These are phyloP conservation scores for Adansonia gregorii DNA, from an alignment of 441 rosid species.

Conservation along the genomic window DNA sequence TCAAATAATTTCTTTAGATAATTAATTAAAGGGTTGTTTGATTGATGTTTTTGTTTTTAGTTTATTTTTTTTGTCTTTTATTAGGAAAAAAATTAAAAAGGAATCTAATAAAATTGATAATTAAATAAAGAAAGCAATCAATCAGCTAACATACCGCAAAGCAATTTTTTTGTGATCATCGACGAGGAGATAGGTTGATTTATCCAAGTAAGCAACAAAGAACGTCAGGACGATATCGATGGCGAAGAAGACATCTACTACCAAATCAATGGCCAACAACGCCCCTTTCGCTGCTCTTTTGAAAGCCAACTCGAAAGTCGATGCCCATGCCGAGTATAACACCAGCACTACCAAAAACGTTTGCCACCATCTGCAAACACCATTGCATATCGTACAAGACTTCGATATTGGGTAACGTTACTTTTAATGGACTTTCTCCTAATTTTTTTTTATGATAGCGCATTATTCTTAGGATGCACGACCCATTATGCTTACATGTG, in stretches of 20 bases:
- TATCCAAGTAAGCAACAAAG: conserved; percentile 88
- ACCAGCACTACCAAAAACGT: conserved; percentile 71
- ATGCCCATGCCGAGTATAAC: conserved; percentile 86
- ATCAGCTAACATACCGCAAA: conserved; percentile 39
- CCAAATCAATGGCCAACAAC: conserved; percentile 58
- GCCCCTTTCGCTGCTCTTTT: conserved; percentile 54
- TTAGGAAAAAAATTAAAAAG: background rate
- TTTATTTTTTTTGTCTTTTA: no score
- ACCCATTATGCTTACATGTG: no score
- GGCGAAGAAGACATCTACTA: conserved; percentile 79
- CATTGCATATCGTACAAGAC: background rate
- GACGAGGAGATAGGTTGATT: conserved; percentile 71
- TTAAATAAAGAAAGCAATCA: no score
- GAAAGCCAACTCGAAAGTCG: conserved; percentile 81
- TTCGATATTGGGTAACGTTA: no score
- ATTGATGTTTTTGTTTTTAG: no score
- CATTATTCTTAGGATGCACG: no score
- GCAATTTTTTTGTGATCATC: conserved; percentile 82
- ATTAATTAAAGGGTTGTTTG: no score
- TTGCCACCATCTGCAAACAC: conserved; percentile 71
- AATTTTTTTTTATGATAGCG: no score
- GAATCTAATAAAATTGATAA: background rate
- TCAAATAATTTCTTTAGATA: no score
- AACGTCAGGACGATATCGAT: conserved; percentile 77
- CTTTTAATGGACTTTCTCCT: no score